These are phyloP conservation scores for Neurospora sp. DNA, from an alignment of 495 filamentous ascomycete genomes.

Conservation along the genomic window DNA sequence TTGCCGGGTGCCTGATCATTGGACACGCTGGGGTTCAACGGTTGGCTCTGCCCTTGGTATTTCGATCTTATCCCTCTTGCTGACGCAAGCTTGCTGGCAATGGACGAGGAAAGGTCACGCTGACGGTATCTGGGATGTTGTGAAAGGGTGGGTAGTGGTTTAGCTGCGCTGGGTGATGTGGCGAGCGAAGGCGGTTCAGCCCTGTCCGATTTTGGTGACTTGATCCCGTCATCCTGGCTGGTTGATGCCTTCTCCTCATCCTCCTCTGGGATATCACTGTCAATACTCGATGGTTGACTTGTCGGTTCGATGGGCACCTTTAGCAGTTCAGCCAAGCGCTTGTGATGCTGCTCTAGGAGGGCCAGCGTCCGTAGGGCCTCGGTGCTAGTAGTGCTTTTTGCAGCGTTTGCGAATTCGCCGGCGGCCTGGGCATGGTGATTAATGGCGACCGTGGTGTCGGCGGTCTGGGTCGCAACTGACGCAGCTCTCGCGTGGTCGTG, in stretches of 20 bases:
- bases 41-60: constrained; percentile 43
- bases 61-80: constrained; percentile 76
- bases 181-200: constrained; percentile 7
- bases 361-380: constrained; percentile 79
- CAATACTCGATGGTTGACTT: constrained; percentile 24
- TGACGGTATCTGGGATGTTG: constrained; percentile 42
- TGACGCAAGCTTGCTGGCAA: constrained; percentile 83
- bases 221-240: constrained; percentile 6
- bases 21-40: constrained; percentile 58
- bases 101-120: constrained; percentile 69
- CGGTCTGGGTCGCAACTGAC: constrained; percentile 58
- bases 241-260: constrained; percentile 28
- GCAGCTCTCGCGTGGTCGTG: constrained; percentile 82
- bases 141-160: constrained; percentile 37
- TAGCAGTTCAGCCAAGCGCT: constrained; percentile 64
- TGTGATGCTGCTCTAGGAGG: constrained; percentile 80
- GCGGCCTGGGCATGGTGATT: constrained; percentile 85
- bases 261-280: constrained; percentile 25
- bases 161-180: constrained; percentile 21
- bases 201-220: constrained; percentile 11
- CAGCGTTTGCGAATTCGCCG: constrained; percentile 77
- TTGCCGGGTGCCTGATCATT: constrained; percentile 67
- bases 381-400: constrained; percentile 59
- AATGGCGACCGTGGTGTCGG: constrained; percentile 69
- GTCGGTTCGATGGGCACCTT: constrained; percentile 58